Evolutionary conservation across 108 stramenopile genomes (phyloP).

Genomic region (Cyclotella atomus): DNA sequence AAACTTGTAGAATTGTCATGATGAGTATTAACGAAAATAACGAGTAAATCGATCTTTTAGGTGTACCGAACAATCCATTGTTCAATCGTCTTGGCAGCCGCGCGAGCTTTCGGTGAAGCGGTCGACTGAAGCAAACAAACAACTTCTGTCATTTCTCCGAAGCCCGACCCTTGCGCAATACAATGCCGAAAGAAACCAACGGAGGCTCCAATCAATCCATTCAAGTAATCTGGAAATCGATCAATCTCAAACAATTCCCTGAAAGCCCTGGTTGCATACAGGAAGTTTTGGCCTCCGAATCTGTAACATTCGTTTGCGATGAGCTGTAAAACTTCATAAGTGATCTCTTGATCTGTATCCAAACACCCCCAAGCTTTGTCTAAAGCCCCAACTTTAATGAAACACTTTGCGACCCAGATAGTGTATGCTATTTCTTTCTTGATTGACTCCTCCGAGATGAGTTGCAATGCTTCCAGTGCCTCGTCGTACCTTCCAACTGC

Average conservation of each 20-base stretch:
- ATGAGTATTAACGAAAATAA: too few species aligned
- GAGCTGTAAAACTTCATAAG: slow-evolving; percentile 77
- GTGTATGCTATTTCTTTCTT: slow-evolving; percentile 75
- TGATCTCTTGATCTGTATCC: slow-evolving; percentile 63
- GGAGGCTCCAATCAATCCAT: slow-evolving; percentile 84
- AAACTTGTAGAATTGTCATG: too few species aligned
- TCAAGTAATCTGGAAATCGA: slow-evolving; percentile 82
- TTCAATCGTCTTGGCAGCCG: slow-evolving; percentile 70
- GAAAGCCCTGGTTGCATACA: slow-evolving; percentile 79
- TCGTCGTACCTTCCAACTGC: slow-evolving; percentile 50
- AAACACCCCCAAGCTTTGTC: slow-evolving; percentile 84
- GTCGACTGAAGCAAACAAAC: slow-evolving; percentile 71
- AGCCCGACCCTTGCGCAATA: slow-evolving; percentile 56
- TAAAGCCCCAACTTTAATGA: slow-evolving; percentile 79
- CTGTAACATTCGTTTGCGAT: slow-evolving; percentile 90
- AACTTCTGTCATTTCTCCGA: slow-evolving; percentile 52
- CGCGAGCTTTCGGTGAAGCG: slow-evolving; percentile 74
- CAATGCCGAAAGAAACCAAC: slow-evolving; percentile 81
- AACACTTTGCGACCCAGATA: slow-evolving; percentile 82
- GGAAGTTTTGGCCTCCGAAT: slow-evolving; percentile 60
- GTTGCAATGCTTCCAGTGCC: slow-evolving; percentile 67
- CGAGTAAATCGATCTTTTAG: too few species aligned
- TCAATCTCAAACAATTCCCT: slow-evolving; percentile 77
- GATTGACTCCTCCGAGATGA: slow-evolving; percentile 66
- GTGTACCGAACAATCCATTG: slow-evolving; percentile 57